These are phyloP conservation scores for Oxyria digyna DNA, from an alignment of 148 eudicot genomes.

Conservation along the genomic window DNA sequence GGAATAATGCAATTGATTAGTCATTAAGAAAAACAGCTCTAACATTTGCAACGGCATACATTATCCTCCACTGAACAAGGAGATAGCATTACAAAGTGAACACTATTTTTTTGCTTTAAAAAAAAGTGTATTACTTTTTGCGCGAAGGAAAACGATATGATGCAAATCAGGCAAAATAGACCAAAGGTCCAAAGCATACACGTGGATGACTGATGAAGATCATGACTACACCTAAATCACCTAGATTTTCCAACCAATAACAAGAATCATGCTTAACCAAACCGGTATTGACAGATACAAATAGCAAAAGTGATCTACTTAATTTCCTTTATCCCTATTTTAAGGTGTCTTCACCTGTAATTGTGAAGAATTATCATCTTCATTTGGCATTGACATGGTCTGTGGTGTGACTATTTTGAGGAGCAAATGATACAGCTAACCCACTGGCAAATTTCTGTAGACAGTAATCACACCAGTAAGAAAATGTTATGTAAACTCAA, in stretches of 20 bases:
- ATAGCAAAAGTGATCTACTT: neutral
- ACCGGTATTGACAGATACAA: neutral
- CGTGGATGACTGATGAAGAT: neutral
- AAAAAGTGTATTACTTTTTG: neutral
- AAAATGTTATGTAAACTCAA: neutral
- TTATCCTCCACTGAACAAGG: neutral
- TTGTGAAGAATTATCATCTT: slow-evolving; percentile 9
- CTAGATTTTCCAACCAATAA: neutral
- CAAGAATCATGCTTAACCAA: neutral
- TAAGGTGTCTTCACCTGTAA: slow-evolving; percentile 1
- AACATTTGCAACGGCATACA: neutral
- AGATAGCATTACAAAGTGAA: neutral
- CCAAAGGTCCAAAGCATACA: neutral
- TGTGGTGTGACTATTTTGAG: neutral
- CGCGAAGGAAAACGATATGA: neutral
- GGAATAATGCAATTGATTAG: neutral
- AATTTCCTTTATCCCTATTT: neutral
- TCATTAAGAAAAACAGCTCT: neutral
- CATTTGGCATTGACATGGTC: slow-evolving; percentile 13
- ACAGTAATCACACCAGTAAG: neutral
- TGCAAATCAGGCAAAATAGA: neutral
- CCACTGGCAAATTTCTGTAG: neutral
- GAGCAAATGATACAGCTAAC: neutral
- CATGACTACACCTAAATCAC: neutral
- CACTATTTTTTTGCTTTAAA: neutral